Evolutionary conservation across 2,329 filamentous ascomycete genomes (phyloP).

Genomic region (Erysiphe pulchra): DNA sequence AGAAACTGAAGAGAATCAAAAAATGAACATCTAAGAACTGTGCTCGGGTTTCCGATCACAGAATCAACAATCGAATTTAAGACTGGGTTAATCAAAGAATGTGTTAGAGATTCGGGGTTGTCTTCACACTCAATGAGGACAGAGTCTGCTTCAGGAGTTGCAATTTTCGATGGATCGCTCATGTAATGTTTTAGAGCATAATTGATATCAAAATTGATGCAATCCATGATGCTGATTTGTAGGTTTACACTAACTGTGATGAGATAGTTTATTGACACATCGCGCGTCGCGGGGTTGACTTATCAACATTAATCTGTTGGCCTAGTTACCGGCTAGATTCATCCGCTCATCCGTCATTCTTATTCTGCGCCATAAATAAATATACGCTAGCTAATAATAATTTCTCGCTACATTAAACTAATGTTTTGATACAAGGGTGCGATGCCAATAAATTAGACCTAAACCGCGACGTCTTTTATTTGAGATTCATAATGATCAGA

Average conservation of each 20-base stretch:
- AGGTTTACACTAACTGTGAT: not conserved
- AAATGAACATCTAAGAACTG: conserved; percentile 47
- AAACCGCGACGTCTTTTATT: too few species aligned
- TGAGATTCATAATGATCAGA: too few species aligned
- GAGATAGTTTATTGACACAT: not conserved
- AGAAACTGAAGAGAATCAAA: conserved; percentile 92
- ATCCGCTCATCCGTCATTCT: too few species aligned
- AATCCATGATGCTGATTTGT: conserved; percentile 26
- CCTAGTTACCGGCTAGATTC: not conserved
- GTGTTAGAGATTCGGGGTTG: conserved; percentile 55
- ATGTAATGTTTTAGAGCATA: conserved; percentile 91
- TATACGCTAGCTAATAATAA: too few species aligned
- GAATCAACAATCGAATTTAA: conserved; percentile 84
- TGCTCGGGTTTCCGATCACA: conserved; percentile 75
- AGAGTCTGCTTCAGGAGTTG: conserved; percentile 64
- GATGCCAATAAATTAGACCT: too few species aligned
- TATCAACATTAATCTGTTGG: not conserved
- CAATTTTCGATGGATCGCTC: conserved; percentile 64
- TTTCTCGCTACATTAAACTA: too few species aligned
- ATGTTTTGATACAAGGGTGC: too few species aligned
- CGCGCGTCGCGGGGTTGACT: too few species aligned
- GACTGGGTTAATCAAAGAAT: conserved; percentile 54
- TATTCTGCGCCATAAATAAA: too few species aligned
- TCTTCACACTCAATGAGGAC: conserved; percentile 78
- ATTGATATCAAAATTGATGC: conserved; percentile 82